Evolutionary conservation across 164 flowering plant species (phyloP).

Genomic region (Cinnamomum chago): DNA sequence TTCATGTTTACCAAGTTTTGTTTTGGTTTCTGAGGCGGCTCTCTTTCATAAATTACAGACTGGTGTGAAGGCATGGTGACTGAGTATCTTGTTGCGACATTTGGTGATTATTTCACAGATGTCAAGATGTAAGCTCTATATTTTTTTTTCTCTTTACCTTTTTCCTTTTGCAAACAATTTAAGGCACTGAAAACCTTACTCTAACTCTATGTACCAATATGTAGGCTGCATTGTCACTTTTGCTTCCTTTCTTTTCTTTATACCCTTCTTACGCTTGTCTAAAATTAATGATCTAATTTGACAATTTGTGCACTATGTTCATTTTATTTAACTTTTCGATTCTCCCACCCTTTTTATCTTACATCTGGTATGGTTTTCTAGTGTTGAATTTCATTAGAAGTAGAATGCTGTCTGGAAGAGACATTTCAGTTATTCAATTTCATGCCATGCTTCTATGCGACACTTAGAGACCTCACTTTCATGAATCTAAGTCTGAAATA

Average conservation of each 20-base stretch:
- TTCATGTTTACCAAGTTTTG: neutral
- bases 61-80: slow-evolving; percentile 96
- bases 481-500: no score
- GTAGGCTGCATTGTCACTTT: no score
- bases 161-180: neutral
- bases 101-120: slow-evolving; percentile 90
- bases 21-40: neutral
- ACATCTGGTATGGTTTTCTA: neutral
- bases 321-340: neutral
- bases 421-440: no score
- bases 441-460: no score
- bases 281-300: neutral
- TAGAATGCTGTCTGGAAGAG: no score
- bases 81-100: slow-evolving; percentile 89
- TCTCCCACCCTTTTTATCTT: no score
- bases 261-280: neutral
- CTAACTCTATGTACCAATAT: neutral
- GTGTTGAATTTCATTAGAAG: neutral
- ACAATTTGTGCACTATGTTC: neutral
- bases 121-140: slow-evolving; percentile 68
- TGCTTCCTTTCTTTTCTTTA: no score
- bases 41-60: slow-evolving; percentile 44
- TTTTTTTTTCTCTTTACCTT: no score
- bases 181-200: neutral
- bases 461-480: no score